Evolutionary conservation across 768 basidiomycete species (phyloP).

Genomic region (Sarcodon sp.): DNA sequence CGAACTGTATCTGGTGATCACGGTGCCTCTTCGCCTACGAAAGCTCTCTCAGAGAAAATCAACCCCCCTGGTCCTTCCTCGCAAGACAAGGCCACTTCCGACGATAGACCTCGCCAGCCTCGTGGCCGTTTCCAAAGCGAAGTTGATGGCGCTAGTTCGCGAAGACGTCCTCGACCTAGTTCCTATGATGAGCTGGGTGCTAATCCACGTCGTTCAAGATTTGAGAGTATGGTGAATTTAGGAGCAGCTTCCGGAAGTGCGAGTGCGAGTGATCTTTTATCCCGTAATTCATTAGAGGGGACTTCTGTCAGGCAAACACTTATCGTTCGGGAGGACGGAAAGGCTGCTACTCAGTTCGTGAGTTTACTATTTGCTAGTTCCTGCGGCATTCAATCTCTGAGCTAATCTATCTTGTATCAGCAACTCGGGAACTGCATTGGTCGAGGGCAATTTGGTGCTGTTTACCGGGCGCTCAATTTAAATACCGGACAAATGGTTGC

Average conservation of each 20-base stretch:
- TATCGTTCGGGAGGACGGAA: slow-evolving; percentile 72
- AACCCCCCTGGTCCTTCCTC: slow-evolving; percentile 23
- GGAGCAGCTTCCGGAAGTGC: slow-evolving; percentile 36
- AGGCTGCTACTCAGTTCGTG: slow-evolving; percentile 70
- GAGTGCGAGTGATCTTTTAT: slow-evolving; percentile 53
- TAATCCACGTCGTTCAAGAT: slow-evolving; percentile 43
- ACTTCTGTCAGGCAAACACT: slow-evolving; percentile 54
- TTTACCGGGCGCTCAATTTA: slow-evolving; percentile 89
- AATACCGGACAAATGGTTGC: slow-evolving; percentile 97
- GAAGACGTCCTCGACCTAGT: slow-evolving; percentile 44
- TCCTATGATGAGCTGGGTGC: slow-evolving; percentile 58
- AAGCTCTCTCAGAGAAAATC: background rate
- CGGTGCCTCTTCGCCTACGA: slow-evolving; percentile 26
- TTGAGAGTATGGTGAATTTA: slow-evolving; percentile 63
- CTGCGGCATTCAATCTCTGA: slow-evolving; percentile 7
- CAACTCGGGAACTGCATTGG: slow-evolving; percentile 98
- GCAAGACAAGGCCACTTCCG: slow-evolving; percentile 8
- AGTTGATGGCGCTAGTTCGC: slow-evolving; percentile 39
- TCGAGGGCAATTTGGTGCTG: slow-evolving; percentile 91
- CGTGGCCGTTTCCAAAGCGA: slow-evolving; percentile 70
- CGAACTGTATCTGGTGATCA: slow-evolving; percentile 31
- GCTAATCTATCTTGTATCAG: slow-evolving; percentile 25
- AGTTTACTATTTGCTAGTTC: slow-evolving; percentile 19
- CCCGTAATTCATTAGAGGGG: slow-evolving; percentile 52
- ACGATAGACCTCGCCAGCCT: slow-evolving; percentile 22